Evolutionary conservation across 192 early-diverging fungal genomes (phyloP), one percentile per base, ranked within the genome.

Genomic region (Gryganskiella cystojenkinii): DNA sequence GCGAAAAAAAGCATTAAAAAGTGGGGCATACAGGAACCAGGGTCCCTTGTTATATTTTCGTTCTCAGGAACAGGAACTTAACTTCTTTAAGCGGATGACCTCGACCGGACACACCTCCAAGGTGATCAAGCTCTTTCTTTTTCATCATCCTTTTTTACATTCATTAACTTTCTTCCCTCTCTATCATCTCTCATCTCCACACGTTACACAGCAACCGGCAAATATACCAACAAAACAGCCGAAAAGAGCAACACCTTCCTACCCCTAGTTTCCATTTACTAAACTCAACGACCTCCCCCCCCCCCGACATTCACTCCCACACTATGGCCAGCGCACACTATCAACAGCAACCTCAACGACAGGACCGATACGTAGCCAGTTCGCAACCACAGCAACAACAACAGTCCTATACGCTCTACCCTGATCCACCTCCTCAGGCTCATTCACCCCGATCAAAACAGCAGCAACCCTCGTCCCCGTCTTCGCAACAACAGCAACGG

Each of bases 281-380:
- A 51, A 51, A 51, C 49, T 22, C 45, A 9, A 6, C 37, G 17
- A 19, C 27, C 4, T 25, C 20, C 4, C 58, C 27, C 10, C 27
- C 8, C 42, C 20, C 6, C 6, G 13, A n/a, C 7, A 34, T 19
- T 34, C 19, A 62, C 30, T 34, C 28, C 27, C 25, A 50, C 27
- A 43, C 45, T 0, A 70, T 70, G 68, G 68, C 68, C 52, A 62
- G 68, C 53, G 61, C 60, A 24, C 53, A 66, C 3, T 24, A 45
- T 4, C 54, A 66, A 0, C 43, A 37, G 17, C 37, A 64, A 3
- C 63, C 43, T 33, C 46, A 62, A 20, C 68, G 50, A 33, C 61
- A 62, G 28, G 56, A 52, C 15, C 52, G 53, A 20, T 56, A 71
- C 44, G 59, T 58, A 34, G 22, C 51, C 24, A 56, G 53, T 22